phyloP scores from a whole-genome alignment of 164 flowering plant genomes.

The Aristolochia contorta region DNA sequence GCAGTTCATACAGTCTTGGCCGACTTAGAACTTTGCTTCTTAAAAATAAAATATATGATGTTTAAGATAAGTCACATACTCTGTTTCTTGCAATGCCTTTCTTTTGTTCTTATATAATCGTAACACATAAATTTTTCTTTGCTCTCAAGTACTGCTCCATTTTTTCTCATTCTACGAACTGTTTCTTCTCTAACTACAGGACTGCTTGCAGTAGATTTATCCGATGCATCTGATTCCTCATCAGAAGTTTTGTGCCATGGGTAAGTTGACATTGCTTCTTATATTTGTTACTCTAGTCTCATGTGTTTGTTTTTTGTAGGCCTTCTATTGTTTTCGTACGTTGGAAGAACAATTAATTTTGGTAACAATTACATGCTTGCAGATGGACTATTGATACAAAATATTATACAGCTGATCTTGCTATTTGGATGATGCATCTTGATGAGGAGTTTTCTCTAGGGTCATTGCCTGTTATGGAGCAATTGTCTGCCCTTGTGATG shows the following conservation, averaged over 20 bases:
- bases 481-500: constrained; percentile 71
- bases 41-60: too few relatives aligned
- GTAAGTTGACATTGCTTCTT: neutral
- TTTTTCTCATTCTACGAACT: neutral
- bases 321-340: neutral
- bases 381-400: constrained; percentile 90
- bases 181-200: constrained; percentile 27
- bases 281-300: neutral
- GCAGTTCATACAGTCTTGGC: too few relatives aligned
- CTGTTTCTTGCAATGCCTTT: neutral
- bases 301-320: neutral
- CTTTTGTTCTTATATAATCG: neutral
- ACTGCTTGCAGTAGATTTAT: constrained; percentile 48
- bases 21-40: too few relatives aligned
- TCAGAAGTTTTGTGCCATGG: constrained; percentile 29
- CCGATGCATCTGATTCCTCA: constrained; percentile 44
- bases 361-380: neutral
- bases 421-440: constrained; percentile 74
- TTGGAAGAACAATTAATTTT: too few relatives aligned
- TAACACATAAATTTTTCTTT: neutral
- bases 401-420: constrained; percentile 84
- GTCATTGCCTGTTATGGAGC: constrained; percentile 28
- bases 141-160: neutral
- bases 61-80: too few relatives aligned
- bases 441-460: constrained; percentile 40